Conservation (phyloP, 352 stramenopile species). For the Globisporangium recalcitrans region DNA sequence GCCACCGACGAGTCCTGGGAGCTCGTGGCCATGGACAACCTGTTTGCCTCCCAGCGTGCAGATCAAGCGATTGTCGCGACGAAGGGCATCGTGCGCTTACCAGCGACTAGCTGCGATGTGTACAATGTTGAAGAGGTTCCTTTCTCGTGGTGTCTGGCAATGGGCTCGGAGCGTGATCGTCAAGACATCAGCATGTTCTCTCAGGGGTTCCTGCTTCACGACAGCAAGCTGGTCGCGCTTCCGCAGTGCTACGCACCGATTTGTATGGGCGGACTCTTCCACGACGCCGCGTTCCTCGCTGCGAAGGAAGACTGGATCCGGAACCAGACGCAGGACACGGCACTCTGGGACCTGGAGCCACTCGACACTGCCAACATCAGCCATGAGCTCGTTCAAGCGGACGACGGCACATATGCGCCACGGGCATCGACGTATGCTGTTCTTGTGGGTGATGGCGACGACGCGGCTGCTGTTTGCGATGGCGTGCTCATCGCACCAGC, state of each 20-base stretch:
- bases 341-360: neutral
- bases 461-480: neutral
- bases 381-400: neutral
- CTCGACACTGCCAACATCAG: neutral
- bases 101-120: slow-evolving; percentile 4
- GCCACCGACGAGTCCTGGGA: slow-evolving; percentile 7
- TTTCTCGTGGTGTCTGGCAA: neutral
- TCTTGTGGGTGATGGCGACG: neutral
- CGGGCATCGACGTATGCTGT: slow-evolving; percentile 1
- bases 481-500: slow-evolving; percentile 5
- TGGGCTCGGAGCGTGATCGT: slow-evolving; percentile 10
- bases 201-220: slow-evolving; percentile 10
- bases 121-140: neutral
- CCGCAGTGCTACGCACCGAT: slow-evolving; percentile 10
- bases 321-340: neutral
- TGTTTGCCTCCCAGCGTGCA: slow-evolving; percentile 6
- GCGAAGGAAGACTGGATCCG: slow-evolving; percentile 12
- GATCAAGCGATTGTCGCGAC: neutral
- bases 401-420: neutral
- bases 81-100: slow-evolving; percentile 6
- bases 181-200: slow-evolving; percentile 5
- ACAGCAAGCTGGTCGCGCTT: slow-evolving; percentile 11
- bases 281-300: slow-evolving; percentile 2
- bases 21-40: slow-evolving; percentile 13
- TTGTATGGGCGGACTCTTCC: slow-evolving; percentile 9